Percentiles rank a stretch among this genome's conserved stretches.
Conservation (phyloP, 2,329 filamentous ascomycete species). For the Ophiobolus disseminans region DNA sequence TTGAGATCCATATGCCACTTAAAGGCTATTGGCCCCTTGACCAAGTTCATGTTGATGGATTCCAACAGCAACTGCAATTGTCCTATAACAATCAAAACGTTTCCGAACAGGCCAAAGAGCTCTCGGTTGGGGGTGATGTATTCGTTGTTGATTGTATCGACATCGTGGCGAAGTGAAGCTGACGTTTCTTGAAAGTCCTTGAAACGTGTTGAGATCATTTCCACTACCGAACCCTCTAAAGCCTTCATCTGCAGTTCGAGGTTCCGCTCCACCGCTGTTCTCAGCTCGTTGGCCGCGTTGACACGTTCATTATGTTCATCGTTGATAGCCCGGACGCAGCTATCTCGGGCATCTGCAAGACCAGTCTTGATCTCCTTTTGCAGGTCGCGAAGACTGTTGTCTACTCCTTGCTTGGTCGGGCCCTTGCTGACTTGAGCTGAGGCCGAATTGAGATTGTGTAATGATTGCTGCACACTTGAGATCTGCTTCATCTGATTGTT, state of each 20-base stretch:
- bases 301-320: neutral
- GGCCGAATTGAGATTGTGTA: slow-evolving; percentile 3
- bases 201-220: neutral
- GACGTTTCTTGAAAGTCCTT: neutral
- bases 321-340: neutral
- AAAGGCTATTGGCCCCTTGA: slow-evolving; percentile 2
- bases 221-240: neutral
- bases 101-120: slow-evolving; percentile 6
- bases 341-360: neutral
- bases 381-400: neutral
- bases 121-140: slow-evolving; percentile 15
- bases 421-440: neutral
- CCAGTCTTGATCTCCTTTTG: no score
- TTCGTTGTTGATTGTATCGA: slow-evolving; percentile 6
- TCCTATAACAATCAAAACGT: slow-evolving; percentile 2
- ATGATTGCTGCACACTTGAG: neutral
- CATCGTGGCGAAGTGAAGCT: slow-evolving; percentile 3
- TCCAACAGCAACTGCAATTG: neutral
- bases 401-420: neutral
- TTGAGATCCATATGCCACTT: neutral
- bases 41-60: slow-evolving; percentile 17
- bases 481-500: neutral
- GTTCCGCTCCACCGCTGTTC: neutral
- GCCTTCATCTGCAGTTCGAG: slow-evolving; percentile 6
- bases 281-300: slow-evolving; percentile 5